Conservation (phyloP, 1,284 basidiomycete genomes). For the Heliocybe sulcata region DNA sequence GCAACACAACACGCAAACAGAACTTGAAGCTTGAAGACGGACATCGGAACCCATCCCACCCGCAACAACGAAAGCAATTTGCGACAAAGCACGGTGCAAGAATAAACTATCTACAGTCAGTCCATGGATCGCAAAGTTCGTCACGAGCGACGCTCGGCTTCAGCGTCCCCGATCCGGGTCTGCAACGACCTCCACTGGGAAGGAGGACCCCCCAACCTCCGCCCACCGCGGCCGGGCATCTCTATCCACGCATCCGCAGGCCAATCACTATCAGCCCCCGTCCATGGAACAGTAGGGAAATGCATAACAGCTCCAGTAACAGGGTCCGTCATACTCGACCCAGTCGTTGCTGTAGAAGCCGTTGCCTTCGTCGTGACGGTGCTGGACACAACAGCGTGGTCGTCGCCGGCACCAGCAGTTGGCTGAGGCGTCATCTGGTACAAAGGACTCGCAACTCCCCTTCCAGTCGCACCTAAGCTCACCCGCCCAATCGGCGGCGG, state of each 20-base stretch:
- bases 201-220: background rate
- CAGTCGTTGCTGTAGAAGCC: constrained; percentile 24
- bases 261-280: constrained; percentile 6
- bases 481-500: constrained; percentile 9
- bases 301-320: constrained; percentile 24
- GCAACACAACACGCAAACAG: background rate
- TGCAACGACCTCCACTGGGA: background rate
- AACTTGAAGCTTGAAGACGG: background rate
- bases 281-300: constrained; percentile 22
- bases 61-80: background rate
- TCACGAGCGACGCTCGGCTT: background rate
- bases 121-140: background rate
- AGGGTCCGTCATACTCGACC: constrained; percentile 22
- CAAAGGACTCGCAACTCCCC: background rate
- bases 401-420: background rate
- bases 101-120: background rate
- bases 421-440: background rate
- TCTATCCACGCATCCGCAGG: background rate
- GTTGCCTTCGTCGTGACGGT: constrained; percentile 19
- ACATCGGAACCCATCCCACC: background rate
- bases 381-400: constrained; percentile 6
- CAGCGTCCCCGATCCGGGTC: background rate
- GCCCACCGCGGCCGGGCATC: background rate
- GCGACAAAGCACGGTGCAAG: background rate
- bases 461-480: background rate